These are phyloP conservation scores for Naganishia randhawae DNA, from an alignment of 768 basidiomycete species.

Conservation along the genomic window DNA sequence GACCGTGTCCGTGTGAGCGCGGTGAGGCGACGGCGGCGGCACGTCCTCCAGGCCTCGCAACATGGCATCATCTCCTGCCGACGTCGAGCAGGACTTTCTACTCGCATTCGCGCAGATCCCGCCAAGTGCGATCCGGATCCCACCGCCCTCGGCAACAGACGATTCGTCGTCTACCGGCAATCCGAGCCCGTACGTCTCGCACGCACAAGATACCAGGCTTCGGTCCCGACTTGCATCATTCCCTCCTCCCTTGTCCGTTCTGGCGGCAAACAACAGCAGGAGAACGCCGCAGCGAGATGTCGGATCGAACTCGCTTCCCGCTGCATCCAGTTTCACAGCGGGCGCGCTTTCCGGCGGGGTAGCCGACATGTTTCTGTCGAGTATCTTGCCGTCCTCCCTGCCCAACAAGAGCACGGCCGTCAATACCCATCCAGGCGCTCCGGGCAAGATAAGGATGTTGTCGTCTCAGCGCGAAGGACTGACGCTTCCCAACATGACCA, in stretches of 20 bases:
- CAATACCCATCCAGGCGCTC: conserved; percentile 11
- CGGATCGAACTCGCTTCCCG: background rate
- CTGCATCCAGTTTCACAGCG: conserved; percentile 4
- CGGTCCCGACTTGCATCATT: conserved; percentile 54
- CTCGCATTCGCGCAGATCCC: conserved; percentile 53
- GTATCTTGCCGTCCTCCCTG: conserved; percentile 36
- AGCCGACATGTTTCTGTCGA: conserved; percentile 47
- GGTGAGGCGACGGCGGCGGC: too few relatives aligned
- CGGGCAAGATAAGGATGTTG: conserved; percentile 34
- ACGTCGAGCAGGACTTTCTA: conserved; percentile 16
- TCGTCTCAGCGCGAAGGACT: conserved; percentile 56
- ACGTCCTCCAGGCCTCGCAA: too few relatives aligned
- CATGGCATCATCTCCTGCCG: background rate
- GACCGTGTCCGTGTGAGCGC: background rate
- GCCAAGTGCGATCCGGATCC: conserved; percentile 46
- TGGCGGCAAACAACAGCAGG: conserved; percentile 17
- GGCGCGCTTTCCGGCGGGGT: conserved; percentile 36
- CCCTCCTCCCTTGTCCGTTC: conserved; percentile 41
- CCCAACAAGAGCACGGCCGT: conserved; percentile 18
- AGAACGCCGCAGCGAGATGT: background rate
- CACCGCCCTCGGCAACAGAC: conserved; percentile 33
- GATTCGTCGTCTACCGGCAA: conserved; percentile 38
- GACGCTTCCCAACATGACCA: conserved; percentile 70
- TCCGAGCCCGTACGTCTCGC: conserved; percentile 37
- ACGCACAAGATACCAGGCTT: conserved; percentile 52